Evolutionary conservation across 2,329 filamentous ascomycete genomes (phyloP), one percentile per base, ranked within the genome.

Genomic region (Trichoderma sp.): DNA sequence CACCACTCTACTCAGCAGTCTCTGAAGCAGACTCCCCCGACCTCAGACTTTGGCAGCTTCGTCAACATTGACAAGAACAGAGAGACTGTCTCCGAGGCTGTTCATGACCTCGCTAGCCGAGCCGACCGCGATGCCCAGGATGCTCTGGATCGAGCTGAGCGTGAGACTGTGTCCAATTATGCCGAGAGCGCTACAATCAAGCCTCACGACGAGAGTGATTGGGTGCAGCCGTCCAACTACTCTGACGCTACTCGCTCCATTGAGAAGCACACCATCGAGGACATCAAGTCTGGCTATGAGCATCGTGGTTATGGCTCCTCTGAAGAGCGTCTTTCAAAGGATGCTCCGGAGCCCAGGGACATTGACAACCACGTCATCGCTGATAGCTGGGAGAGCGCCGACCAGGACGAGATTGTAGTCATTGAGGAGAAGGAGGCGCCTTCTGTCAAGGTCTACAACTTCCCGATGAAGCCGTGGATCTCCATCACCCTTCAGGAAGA

Each of bases 401-500:
- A 95, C 70, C 90, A 91, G 74, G 91, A 92, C 72, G 87, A 90
- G 78, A 86, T 89, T 78, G 85, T 87, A 23, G 85, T 88, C 61
- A 87, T 89, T 39, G 92, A 94, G 80, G 90, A 92, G 75, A 90
- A 90, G 72, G 87, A 89, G 66, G 82, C 88, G 4, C 84, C 86
- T 59, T 86, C 90, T 30, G 90, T 97, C 75, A 91, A 89, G 79
- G 95, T 98, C 61, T 96, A 93, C 84, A 97, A 97, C 81, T 97
- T 99, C 81, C 96, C 96, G 17, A 94, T 99, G 91, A 93, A 92
- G 81, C 96, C 96, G 4, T 99, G 97, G 87, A 95, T 97, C 75
- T 92, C 95, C 23, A 96, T 99, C 78, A 90, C 89, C 13, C 88
- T 98, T 76, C 85, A 89, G 79, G 84, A 88, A 74, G 81, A 86